Evolutionary conservation across 2,329 filamentous ascomycete genomes (phyloP).

Genomic region (Alternaria angustiovoidea): DNA sequence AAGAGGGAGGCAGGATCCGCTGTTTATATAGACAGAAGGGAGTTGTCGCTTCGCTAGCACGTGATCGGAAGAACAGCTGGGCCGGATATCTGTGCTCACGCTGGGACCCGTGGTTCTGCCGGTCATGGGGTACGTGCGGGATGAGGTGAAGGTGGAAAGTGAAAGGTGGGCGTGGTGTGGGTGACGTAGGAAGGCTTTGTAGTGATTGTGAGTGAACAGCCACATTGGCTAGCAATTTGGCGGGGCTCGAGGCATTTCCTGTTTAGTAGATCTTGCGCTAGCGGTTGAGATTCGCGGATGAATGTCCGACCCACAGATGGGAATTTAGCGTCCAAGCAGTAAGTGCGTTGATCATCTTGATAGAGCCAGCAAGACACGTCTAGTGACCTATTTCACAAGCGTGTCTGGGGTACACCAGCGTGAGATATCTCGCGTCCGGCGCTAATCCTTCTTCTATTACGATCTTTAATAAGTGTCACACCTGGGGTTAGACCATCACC

Average conservation of each 20-base stretch:
- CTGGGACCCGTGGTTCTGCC: background rate
- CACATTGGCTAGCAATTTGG: background rate
- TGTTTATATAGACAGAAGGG: conserved; percentile 1
- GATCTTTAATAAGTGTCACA: background rate
- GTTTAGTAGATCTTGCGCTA: background rate
- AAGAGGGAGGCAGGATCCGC: background rate
- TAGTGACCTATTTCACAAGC: background rate
- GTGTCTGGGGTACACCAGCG: background rate
- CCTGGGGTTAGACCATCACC: background rate
- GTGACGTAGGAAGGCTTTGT: background rate
- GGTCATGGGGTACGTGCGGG: background rate
- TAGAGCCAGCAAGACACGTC: background rate
- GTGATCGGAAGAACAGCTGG: background rate
- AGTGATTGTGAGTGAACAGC: background rate
- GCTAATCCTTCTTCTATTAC: background rate
- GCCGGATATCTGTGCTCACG: background rate
- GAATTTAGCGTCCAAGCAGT: background rate
- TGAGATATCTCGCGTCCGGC: background rate
- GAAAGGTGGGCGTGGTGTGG: background rate
- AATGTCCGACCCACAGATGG: background rate
- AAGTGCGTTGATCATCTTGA: too few species aligned
- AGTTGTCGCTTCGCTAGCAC: background rate
- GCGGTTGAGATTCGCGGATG: background rate
- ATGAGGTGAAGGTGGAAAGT: background rate
- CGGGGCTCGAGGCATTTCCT: too few species aligned